Evolutionary conservation across 257 asterid species (phyloP), one percentile per base, ranked within the genome.

Genomic region (Linaria vulgaris): DNA sequence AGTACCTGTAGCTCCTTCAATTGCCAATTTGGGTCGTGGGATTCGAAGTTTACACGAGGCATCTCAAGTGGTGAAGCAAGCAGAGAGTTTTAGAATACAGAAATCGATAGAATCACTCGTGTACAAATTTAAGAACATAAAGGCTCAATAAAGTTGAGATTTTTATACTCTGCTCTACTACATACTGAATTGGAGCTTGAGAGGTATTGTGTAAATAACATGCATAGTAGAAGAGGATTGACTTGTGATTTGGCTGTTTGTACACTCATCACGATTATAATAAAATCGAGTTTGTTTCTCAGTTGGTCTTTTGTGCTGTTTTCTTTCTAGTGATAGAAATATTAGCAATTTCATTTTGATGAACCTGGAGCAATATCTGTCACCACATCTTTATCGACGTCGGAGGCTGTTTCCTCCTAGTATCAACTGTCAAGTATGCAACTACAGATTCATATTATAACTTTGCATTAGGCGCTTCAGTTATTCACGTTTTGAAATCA

Each of bases 21-120:
- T 92, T 37, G 99, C 97, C 43, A 82, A 81, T 67, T 81, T 92
- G 88, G 98, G 98, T 16, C 95, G 97, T 31, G 98, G 98, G 45
- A 79, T 92, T 66, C 82, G 67, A 38, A 92, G 80, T 47, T 63
- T 92, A 51, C 99, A 79, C 62, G 76, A 76, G 73, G 94, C 91
- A 6, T 82, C 99, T n/a, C 60, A 69, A 69, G 82, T 77, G 3
- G 80, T 80, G 38, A 72, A 72, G 77, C 81, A 73, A 59, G 75
- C 75, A 13, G 96, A 88, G 79, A 72, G 85, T 65, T 79, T 88
- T 23, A 76, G 85, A 59, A 75, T 88, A 68, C 95, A 86, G 63
- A 83, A 63, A 53, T 81, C 92, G 16, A 78, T 87, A 45, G 95
- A 88, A 45, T 73, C 91, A 12, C 80, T 87, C 58, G 24, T 82